A percentile compares a stretch with the other conserved stretches of the same genome.
Conservation (phyloP, 108 stramenopile species). For the Asterionellopsis glacialis region DNA sequence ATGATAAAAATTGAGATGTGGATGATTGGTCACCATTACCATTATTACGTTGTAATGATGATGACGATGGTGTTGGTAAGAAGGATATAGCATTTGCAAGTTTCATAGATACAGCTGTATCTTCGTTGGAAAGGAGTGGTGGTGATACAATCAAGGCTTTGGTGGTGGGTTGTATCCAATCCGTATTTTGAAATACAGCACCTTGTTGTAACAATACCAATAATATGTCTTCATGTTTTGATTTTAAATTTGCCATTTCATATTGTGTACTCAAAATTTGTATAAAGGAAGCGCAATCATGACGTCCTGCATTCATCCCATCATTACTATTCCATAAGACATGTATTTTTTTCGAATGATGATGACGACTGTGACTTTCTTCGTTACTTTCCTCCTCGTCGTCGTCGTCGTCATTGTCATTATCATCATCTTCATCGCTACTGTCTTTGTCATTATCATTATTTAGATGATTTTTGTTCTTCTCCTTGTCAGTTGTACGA, state of each 20-base stretch:
- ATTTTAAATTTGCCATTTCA: conserved; percentile 61
- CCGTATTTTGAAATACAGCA: conserved; percentile 12
- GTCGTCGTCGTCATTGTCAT: conserved; percentile 5
- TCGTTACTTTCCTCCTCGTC: conserved; percentile 15
- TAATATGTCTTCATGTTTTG: conserved; percentile 60
- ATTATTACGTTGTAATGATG: conserved; percentile 21
- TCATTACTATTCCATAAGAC: conserved; percentile 36
- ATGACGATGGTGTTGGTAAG: conserved; percentile 13
- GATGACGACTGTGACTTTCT: conserved; percentile 21
- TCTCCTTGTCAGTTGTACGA: neutral
- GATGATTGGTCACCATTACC: conserved; percentile 1
- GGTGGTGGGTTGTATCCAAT: conserved; percentile 61
- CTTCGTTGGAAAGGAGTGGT: conserved; percentile 19
- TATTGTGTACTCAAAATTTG: conserved; percentile 48
- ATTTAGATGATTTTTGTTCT: conserved; percentile 14
- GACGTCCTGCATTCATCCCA: conserved; percentile 47
- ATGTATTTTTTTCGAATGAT: conserved; percentile 61
- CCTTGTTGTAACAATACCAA: conserved; percentile 59
- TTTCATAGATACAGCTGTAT: conserved; percentile 23
- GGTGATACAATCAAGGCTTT: conserved; percentile 58
- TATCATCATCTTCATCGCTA: conserved; percentile 6
- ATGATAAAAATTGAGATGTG: conserved; percentile 8
- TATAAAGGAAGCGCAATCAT: conserved; percentile 57
- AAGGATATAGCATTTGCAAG: conserved; percentile 81
- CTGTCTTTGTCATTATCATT: neutral